Base-by-base conservation (phyloP, 1,284 basidiomycete species). In the Ganoderma lucidum region DNA sequence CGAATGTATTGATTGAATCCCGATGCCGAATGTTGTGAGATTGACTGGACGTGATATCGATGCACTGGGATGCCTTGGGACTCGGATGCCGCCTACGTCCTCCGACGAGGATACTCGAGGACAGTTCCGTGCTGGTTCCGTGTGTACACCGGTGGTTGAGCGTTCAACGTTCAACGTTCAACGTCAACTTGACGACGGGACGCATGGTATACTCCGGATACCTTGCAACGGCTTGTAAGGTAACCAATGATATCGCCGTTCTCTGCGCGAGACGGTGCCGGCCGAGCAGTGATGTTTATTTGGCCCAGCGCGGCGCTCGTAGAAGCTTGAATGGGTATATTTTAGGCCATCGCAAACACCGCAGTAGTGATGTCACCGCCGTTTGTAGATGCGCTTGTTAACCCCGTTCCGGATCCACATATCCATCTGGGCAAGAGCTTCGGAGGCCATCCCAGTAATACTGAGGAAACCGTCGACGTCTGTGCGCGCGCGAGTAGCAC, bases 1-100 rank as follows among this genome's bases (percentile, higher is more conserved):
- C 48, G 48, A 28, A 28, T 28, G 10, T 28, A 14, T 28, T 51
- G 0, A 51, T 14, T 51, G 23, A 5, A 28, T 51, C 10, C 23
- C 48, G 23, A 51, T 51, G 48, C 48, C 48, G 48, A 51, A 51
- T 51, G 48, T 28, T 51, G 48, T 51, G 48, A 51, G 48, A 28
- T 8, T 51, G 23, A 23, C 9, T 48, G 45, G n/a, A 48, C 3
- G 23, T 23, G 23, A 23, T 23, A 23, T 23, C 23, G 23, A 23
- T 23, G 23, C 23, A 23, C 23, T 23, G 23, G 23, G 23, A 23
- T 23, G 35, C 35, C 35, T 35, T 35, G 35, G 35, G 35, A 35
- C 35, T 35, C 19, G 48, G 48, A 14, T 8, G 23, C 48, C 23
- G 48, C 48, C 12, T 28, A 51, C 28, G 23, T 51, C 48, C 48